A percentile compares a stretch with the other conserved stretches of the same genome.
phyloP scores from a whole-genome alignment of 495 filamentous ascomycete genomes.

The Oidiodendron maius region DNA sequence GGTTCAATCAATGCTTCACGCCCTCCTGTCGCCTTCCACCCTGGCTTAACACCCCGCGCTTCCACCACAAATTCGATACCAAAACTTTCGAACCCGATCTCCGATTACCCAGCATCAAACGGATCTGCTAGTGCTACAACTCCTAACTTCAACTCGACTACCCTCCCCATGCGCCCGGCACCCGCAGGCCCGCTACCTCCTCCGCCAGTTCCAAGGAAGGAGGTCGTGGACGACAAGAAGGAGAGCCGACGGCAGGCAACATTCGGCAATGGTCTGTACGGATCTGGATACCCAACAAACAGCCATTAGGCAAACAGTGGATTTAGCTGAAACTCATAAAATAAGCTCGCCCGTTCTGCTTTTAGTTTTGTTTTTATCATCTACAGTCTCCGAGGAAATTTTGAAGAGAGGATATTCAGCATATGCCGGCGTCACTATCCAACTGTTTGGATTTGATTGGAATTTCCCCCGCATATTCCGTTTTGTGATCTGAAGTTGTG shows the following conservation, averaged over 20 bases:
- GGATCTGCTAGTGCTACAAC: conserved; percentile 22
- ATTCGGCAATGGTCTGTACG: conserved; percentile 27
- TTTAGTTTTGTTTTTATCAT: background rate
- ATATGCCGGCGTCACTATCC: conserved; percentile 15
- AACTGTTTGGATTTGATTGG: background rate
- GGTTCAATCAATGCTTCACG: conserved; percentile 31
- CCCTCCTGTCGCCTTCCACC: conserved; percentile 37
- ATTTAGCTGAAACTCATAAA: too few relatives aligned
- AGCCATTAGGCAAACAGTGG: background rate
- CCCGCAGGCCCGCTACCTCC: conserved; percentile 34
- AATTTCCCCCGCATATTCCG: background rate
- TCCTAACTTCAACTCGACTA: conserved; percentile 29
- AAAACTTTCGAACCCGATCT: conserved; percentile 18
- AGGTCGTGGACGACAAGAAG: conserved; percentile 29
- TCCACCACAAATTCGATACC: conserved; percentile 38
- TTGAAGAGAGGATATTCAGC: conserved; percentile 5
- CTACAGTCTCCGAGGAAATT: background rate
- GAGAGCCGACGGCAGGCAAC: conserved; percentile 32
- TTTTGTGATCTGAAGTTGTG: background rate
- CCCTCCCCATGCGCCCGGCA: conserved; percentile 41
- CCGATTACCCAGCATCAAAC: conserved; percentile 11
- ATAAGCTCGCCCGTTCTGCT: background rate
- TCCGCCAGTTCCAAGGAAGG: conserved; percentile 35
- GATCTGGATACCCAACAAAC: conserved; percentile 14
- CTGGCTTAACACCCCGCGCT: conserved; percentile 43